Base-by-base conservation (phyloP, 768 basidiomycete species). In the Leccinellum luteum region DNA sequence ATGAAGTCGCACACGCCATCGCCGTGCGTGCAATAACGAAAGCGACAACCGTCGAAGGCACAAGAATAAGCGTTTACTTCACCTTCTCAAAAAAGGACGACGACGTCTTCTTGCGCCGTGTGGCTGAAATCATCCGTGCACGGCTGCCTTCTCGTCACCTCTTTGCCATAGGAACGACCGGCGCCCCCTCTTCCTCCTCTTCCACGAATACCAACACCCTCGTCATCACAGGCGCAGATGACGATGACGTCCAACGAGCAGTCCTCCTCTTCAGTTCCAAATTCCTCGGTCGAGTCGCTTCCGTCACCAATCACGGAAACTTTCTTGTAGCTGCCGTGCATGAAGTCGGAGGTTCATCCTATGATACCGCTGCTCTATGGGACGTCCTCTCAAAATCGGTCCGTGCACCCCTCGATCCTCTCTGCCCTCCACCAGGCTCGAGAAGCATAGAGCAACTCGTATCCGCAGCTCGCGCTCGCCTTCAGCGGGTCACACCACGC, bases 301-400 rank as follows among this genome's bases (percentile, higher is more conserved):
- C 74, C 30, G 73, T 77, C 14, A 64, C 65, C 5, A 75, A 72
- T 31, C 73, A 74, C 32, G 71, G 70, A 28, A 65, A 67, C 49
- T 53, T 62, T 17, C 71, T 78, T 62, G 64, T 81, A 5, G 84
- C 81, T 6, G 69, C 75, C 34, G 78, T 87, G n/a, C 74, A 78
- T 7, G 81, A 83, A 59, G 70, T 89, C 43, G 81, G 81, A 17
- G 73, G 70, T 6, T 78, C 80, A 0, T 70, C 79, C 1, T 86
- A 84, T 65, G 89, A 92, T 66, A 82, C 81, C 47, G 76, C 78
- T 4, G 86, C 89, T 43, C 75, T 91, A 3, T 84, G 83, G 84
- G 87, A 89, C 60, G 81, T 86, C 49, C 73, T 89, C n/a, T 78
- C 78, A 45, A 90, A 90, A 68, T 80, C 84, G 3, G 78, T 83